phyloP scores from a whole-genome alignment of 495 filamentous ascomycete genomes.

The Penicillium alfredii region DNA sequence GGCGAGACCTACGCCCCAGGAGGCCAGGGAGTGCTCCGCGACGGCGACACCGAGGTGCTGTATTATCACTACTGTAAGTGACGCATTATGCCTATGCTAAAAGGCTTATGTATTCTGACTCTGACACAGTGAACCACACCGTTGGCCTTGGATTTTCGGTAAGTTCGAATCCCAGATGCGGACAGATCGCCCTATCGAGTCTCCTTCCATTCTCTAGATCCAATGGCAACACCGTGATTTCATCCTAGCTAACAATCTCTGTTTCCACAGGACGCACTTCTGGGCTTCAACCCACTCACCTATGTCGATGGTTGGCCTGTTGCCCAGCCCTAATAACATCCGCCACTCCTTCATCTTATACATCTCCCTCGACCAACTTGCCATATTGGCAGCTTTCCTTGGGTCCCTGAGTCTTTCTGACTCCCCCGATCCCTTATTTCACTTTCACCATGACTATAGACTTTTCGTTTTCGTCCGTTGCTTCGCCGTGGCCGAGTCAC shows the following conservation, averaged over 20 bases:
- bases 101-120: constrained; percentile 8
- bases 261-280: constrained; percentile 30
- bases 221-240: not conserved
- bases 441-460: not conserved
- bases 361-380: no score
- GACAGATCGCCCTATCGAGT: constrained; percentile 17
- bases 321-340: constrained; percentile 15
- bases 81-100: no score
- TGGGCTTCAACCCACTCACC: constrained; percentile 38
- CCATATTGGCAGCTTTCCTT: no score
- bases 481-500: not conserved
- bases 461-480: not conserved
- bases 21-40: constrained; percentile 37
- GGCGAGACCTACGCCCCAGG: constrained; percentile 44
- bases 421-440: not conserved
- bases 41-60: constrained; percentile 31
- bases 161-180: constrained; percentile 13
- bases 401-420: no score
- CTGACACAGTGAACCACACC: constrained; percentile 34
- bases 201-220: constrained; percentile 9
- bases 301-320: constrained; percentile 44
- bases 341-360: not conserved
- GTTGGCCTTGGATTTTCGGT: constrained; percentile 37
- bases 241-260: constrained; percentile 15
- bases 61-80: constrained; percentile 46